phyloP scores from a whole-genome alignment of 2,329 filamentous ascomycete species.

The Akanthomyces muscarius region DNA sequence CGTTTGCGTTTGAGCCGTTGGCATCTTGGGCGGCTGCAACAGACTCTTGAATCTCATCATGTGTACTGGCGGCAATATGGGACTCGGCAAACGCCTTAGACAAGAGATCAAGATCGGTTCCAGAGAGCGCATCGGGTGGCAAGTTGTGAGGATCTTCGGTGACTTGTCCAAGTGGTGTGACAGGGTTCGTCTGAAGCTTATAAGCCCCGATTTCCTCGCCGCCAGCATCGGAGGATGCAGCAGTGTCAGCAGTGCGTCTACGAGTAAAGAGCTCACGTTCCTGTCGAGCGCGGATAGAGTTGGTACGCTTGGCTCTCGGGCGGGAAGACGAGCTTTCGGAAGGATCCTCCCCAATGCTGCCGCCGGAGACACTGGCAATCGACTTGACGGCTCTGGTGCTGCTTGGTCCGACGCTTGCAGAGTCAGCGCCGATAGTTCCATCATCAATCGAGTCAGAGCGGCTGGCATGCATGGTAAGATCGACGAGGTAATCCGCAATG shows the following conservation, averaged over 20 bases:
- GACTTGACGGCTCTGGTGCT: slow-evolving; percentile 88
- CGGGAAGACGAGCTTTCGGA: slow-evolving; percentile 58
- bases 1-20: slow-evolving; percentile 60
- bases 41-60: slow-evolving; percentile 72
- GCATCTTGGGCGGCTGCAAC: slow-evolving; percentile 60
- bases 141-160: slow-evolving; percentile 67
- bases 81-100: slow-evolving; percentile 73
- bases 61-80: slow-evolving; percentile 68
- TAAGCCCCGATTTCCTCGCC: slow-evolving; percentile 48
- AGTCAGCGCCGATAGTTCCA: slow-evolving; percentile 50
- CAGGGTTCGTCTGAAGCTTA: slow-evolving; percentile 46
- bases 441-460: slow-evolving; percentile 54
- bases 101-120: slow-evolving; percentile 78
- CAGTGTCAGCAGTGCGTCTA: slow-evolving; percentile 61
- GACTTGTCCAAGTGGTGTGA: slow-evolving; percentile 48
- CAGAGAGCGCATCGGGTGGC: slow-evolving; percentile 54
- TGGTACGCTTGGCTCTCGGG: slow-evolving; percentile 65
- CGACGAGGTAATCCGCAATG: slow-evolving; percentile 95
- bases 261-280: slow-evolving; percentile 88
- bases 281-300: slow-evolving; percentile 81
- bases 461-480: slow-evolving; percentile 94
- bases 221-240: slow-evolving; percentile 56
- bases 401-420: slow-evolving; percentile 70
- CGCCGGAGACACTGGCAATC: slow-evolving; percentile 76
- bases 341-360: slow-evolving; percentile 67